A percentile compares a stretch with the other conserved stretches of the same genome.
These are phyloP conservation scores for Bothriochloa decipiens DNA, from an alignment of 176 grass and related monocot genomes.

Conservation along the genomic window DNA sequence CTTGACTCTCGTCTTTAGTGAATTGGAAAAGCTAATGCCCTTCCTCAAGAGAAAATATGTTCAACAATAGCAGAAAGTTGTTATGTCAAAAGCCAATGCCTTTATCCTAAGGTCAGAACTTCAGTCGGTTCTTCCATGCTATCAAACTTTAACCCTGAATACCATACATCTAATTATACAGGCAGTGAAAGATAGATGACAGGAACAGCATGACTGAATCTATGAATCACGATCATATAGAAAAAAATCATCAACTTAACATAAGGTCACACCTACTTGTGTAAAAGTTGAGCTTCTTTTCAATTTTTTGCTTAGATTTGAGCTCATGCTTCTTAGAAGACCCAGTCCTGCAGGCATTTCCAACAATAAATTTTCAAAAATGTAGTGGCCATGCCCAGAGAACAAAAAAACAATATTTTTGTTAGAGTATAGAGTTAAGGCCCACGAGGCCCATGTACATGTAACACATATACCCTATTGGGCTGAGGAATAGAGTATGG, in stretches of 20 bases:
- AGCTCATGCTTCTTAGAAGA: constrained; percentile 47
- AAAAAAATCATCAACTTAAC: background rate
- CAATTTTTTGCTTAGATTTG: constrained; percentile 55
- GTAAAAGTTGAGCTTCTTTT: constrained; percentile 58
- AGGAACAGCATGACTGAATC: background rate
- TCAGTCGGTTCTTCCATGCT: background rate
- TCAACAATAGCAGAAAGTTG: background rate
- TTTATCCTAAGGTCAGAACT: background rate
- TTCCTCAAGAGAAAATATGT: background rate
- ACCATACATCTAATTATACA: background rate
- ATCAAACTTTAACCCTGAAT: background rate
- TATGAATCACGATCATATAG: background rate
- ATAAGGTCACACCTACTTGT: constrained; percentile 34
- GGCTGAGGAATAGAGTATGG: too few species aligned
- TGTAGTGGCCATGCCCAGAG: background rate
- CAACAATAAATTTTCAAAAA: constrained; percentile 33
- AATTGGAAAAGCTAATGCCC: background rate
- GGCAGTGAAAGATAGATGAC: background rate
- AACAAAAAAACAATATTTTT: background rate
- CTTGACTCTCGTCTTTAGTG: background rate
- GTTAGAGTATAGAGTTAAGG: too few species aligned
- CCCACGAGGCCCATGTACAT: too few species aligned
- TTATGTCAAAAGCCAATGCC: background rate
- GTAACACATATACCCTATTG: too few species aligned
- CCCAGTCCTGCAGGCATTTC: constrained; percentile 44